Conservation (phyloP, 352 stramenopile genomes). For the Lagenidium sp. region DNA sequence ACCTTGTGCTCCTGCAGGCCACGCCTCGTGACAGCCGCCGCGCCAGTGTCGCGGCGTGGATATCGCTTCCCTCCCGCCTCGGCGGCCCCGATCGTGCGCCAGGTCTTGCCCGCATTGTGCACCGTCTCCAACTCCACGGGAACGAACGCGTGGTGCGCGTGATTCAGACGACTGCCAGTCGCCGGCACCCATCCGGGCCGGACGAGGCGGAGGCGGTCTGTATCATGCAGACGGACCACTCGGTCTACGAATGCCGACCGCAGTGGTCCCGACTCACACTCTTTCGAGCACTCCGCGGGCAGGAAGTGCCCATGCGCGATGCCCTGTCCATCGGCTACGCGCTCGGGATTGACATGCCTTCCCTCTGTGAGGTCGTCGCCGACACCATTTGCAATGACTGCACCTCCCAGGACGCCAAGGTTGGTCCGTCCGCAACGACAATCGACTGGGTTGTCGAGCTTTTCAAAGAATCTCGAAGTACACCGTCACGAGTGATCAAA, state of each 20-base stretch:
- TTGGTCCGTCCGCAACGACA: constrained; percentile 17
- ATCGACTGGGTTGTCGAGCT: constrained; percentile 66
- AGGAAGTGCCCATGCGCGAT: constrained; percentile 45
- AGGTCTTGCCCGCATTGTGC: constrained; percentile 60
- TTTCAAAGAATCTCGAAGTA: constrained; percentile 55
- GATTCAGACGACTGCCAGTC: constrained; percentile 40
- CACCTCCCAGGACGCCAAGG: constrained; percentile 12
- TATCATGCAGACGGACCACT: constrained; percentile 67
- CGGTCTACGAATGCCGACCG: constrained; percentile 80
- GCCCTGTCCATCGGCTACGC: constrained; percentile 81
- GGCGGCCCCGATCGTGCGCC: constrained; percentile 17
- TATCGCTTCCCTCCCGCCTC: constrained; percentile 70
- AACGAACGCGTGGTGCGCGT: constrained; percentile 70
- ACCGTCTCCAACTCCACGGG: constrained; percentile 63
- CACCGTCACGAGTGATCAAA: constrained; percentile 57
- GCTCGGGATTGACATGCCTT: constrained; percentile 82
- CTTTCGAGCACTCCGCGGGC: constrained; percentile 59
- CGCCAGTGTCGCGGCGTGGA: constrained; percentile 64
- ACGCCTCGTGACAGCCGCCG: constrained; percentile 17
- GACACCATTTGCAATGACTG: constrained; percentile 60
- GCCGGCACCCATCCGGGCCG: neutral
- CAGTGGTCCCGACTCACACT: constrained; percentile 79
- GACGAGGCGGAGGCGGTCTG: constrained; percentile 22
- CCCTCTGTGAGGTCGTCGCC: constrained; percentile 72
- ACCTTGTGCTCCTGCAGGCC: constrained; percentile 78